Percentiles rank a stretch among this genome's conserved stretches.
These are phyloP conservation scores for Phytophthora pluvialis DNA, from an alignment of 352 stramenopile species.

Conservation along the genomic window DNA sequence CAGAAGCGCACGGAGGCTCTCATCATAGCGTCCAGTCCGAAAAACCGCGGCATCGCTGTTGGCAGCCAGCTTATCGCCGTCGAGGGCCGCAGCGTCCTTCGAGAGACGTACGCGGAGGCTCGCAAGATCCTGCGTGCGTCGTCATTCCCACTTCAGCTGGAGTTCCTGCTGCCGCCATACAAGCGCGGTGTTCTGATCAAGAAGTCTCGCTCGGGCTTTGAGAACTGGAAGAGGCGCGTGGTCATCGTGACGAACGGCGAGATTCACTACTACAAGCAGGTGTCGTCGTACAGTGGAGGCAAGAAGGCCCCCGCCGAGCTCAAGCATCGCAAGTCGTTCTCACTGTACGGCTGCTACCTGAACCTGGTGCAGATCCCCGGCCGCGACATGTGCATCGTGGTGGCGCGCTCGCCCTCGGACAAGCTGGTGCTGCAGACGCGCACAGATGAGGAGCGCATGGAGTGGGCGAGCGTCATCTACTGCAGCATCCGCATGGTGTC, in stretches of 20 bases:
- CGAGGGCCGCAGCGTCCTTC: conserved; percentile 64
- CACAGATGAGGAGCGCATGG: conserved; percentile 78
- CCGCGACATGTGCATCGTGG: conserved; percentile 81
- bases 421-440: conserved; percentile 82
- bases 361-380: conserved; percentile 79
- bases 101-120: conserved; percentile 62
- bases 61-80: conserved; percentile 82
- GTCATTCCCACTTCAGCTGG: conserved; percentile 66
- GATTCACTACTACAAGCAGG: conserved; percentile 87
- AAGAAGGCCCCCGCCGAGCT: conserved; percentile 49
- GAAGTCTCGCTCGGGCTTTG: conserved; percentile 84
- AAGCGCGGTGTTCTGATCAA: conserved; percentile 86
- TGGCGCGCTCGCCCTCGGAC: conserved; percentile 84
- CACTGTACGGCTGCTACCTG: conserved; percentile 83
- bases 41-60: conserved; percentile 53
- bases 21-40: conserved; percentile 63
- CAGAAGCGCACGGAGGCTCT: conserved; percentile 80
- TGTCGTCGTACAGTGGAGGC: conserved; percentile 38
- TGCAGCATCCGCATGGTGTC: conserved; percentile 90
- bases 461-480: conserved; percentile 89
- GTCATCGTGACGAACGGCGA: conserved; percentile 82
- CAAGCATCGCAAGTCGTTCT: conserved; percentile 88
- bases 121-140: conserved; percentile 59
- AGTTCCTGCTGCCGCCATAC: conserved; percentile 85
- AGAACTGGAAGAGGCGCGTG: conserved; percentile 89